Conservation (phyloP, 371 early-diverging fungal species). For the Zancudomyces culisetae region DNA sequence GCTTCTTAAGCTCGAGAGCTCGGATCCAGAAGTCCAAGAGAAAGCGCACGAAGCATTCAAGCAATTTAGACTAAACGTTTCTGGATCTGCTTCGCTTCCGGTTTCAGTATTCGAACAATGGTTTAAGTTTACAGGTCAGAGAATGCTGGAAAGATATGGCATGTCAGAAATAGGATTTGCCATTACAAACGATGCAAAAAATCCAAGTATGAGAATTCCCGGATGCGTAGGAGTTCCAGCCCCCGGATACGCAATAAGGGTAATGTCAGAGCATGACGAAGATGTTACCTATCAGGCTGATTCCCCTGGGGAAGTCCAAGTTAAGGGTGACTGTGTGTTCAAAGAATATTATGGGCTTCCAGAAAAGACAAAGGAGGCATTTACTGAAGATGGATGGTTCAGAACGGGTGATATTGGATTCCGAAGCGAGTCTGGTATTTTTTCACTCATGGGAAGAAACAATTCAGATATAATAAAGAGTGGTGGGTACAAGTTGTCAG, state of each 20-base stretch:
- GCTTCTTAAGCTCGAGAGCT: constrained; percentile 24
- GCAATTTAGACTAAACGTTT: constrained; percentile 57
- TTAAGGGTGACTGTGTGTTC: constrained; percentile 47
- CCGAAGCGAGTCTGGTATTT: constrained; percentile 25
- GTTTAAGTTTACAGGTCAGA: constrained; percentile 45
- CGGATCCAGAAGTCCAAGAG: constrained; percentile 12
- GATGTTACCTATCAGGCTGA: constrained; percentile 29
- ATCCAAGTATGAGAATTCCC: constrained; percentile 5
- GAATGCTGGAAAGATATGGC: constrained; percentile 64
- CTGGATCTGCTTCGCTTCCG: constrained; percentile 62
- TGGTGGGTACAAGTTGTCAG: constrained; percentile 72
- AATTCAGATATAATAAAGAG: constrained; percentile 74
- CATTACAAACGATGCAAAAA: constrained; percentile 35
- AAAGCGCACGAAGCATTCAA: constrained; percentile 28
- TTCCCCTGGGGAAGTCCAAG: constrained; percentile 43
- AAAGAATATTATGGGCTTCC: constrained; percentile 49
- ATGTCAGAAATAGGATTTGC: constrained; percentile 86
- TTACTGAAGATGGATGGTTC: constrained; percentile 73
- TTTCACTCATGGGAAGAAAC: constrained; percentile 53
- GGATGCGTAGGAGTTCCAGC: constrained; percentile 50
- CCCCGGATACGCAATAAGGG: constrained; percentile 40
- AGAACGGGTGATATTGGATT: constrained; percentile 88
- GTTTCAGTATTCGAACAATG: constrained; percentile 38
- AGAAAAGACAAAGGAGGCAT: constrained; percentile 42
- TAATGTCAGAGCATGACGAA: constrained; percentile 30